Evolutionary conservation across 2,329 filamentous ascomycete species (phyloP).

Genomic region (Fusarium cyanostomum): DNA sequence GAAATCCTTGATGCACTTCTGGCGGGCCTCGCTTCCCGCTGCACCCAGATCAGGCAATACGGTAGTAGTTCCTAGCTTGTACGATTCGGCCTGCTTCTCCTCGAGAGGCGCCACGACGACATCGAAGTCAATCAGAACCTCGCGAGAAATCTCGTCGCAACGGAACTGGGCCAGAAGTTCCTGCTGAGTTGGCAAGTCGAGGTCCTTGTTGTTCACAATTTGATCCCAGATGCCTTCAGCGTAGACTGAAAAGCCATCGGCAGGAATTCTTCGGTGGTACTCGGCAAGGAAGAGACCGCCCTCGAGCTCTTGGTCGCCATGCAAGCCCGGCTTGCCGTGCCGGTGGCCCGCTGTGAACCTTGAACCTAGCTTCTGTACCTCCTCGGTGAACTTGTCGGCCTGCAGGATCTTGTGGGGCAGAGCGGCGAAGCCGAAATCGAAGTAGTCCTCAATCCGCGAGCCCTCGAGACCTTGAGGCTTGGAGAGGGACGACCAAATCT

Average conservation of each 20-base stretch:
- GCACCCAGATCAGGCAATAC: constrained; percentile 80
- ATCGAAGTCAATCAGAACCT: constrained; percentile 87
- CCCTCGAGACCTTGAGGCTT: constrained; percentile 90
- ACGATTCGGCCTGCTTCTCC: constrained; percentile 80
- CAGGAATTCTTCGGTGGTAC: constrained; percentile 94
- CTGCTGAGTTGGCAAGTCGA: constrained; percentile 96
- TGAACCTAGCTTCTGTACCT: constrained; percentile 80
- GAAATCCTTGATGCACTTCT: constrained; percentile 82
- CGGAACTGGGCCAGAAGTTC: constrained; percentile 96
- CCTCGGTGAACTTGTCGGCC: constrained; percentile 85
- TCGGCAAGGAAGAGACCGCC: constrained; percentile 90
- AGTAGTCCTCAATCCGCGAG: constrained; percentile 94
- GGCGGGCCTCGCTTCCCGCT: constrained; percentile 76
- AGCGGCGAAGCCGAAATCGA: constrained; percentile 96
- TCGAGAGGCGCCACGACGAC: constrained; percentile 83
- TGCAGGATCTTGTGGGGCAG: constrained; percentile 97
- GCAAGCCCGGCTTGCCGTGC: constrained; percentile 68
- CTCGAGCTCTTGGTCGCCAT: constrained; percentile 75
- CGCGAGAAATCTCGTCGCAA: constrained; percentile 94
- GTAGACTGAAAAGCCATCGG: constrained; percentile 95
- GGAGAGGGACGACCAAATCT: constrained; percentile 92
- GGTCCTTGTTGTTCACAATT: constrained; percentile 98
- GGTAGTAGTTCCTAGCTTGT: constrained; percentile 74
- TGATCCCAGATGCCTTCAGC: constrained; percentile 97
- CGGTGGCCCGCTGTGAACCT: constrained; percentile 86